Evolutionary conservation across 2,329 filamentous ascomycete genomes (phyloP), one percentile per base, ranked within the genome.

Genomic region (Aspergillus sp.): DNA sequence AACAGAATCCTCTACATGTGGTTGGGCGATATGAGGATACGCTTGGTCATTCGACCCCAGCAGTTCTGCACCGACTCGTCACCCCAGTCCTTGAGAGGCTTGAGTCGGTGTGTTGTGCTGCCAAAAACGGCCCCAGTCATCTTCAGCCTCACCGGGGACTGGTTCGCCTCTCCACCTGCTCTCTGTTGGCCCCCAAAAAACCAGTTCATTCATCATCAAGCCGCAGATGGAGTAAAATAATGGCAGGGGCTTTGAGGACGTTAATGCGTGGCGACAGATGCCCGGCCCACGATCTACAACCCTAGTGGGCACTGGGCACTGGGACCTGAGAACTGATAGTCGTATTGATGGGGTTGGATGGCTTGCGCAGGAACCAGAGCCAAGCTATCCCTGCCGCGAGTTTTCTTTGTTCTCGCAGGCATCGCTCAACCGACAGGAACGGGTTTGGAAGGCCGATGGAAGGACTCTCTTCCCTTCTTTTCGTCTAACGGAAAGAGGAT

Each of bases 351-450:
- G 44, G 53, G 48, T 49, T 47, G 45, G 52, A 62, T 63, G 61
- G 51, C 59, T 59, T 65, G 59, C 62, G 64, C 66, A 70, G 64
- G 63, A 68, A 67, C 67, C 40, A 35, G 27, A 60, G 51, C 23
- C 40, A 56, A 46, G 33, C 17, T 51, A 12, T 23, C 24, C 33
- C 33, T 5, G 35, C 19, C 27, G 27, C 15, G 11, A 24, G 14
- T 31, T 58, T 65, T 55, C 55, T 61, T 65, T 62, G 52, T 64
- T 35, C 37, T 19, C 35, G 14, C 11, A 21, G 23, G 21, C 40
- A 24, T 46, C 48, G 15, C 27, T 27, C 37, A 31, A 31, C 27
- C 31, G 24, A 46, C 56, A 55, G 31, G 46, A 55, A 59, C 49
- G 51, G 51, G 21, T 40, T 15, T 54, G 46, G 47, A 57, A 57